A percentile compares a stretch with the other conserved stretches of the same genome.
These are phyloP conservation scores for Nidularia pulvinata DNA, from an alignment of 768 basidiomycete genomes.

Conservation along the genomic window DNA sequence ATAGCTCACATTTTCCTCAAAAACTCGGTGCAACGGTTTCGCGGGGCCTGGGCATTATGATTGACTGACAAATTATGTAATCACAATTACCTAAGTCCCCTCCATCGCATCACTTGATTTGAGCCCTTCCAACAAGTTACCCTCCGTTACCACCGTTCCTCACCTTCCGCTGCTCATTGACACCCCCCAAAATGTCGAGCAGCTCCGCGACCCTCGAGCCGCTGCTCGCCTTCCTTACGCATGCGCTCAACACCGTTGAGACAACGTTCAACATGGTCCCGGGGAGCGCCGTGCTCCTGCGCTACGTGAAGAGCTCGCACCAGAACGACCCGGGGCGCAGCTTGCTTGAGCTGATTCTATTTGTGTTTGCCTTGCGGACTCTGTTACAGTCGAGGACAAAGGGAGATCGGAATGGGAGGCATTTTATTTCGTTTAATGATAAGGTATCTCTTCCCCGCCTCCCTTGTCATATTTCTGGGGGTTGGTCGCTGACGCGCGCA, in stretches of 20 bases:
- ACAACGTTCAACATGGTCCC: constrained; percentile 73
- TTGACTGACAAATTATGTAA: too few relatives aligned
- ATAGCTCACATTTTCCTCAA: too few relatives aligned
- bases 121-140: too few relatives aligned
- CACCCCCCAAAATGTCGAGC: constrained; percentile 19
- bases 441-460: constrained; percentile 55
- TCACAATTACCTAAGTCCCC: too few relatives aligned
- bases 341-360: constrained; percentile 83
- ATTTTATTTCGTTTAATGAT: constrained; percentile 90
- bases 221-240: constrained; percentile 66
- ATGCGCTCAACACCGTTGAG: constrained; percentile 58
- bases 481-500: background rate
- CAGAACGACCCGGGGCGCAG: constrained; percentile 96
- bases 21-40: too few relatives aligned
- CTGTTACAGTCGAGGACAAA: constrained; percentile 89
- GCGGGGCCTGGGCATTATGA: too few relatives aligned
- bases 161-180: background rate
- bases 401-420: constrained; percentile 79
- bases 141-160: background rate
- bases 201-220: constrained; percentile 37
- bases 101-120: too few relatives aligned
- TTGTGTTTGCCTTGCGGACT: constrained; percentile 88
- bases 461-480: background rate
- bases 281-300: constrained; percentile 80
- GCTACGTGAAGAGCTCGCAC: constrained; percentile 94